Evolutionary conservation across 1,284 basidiomycete genomes (phyloP).

Genomic region (Sporisorium graminicola): DNA sequence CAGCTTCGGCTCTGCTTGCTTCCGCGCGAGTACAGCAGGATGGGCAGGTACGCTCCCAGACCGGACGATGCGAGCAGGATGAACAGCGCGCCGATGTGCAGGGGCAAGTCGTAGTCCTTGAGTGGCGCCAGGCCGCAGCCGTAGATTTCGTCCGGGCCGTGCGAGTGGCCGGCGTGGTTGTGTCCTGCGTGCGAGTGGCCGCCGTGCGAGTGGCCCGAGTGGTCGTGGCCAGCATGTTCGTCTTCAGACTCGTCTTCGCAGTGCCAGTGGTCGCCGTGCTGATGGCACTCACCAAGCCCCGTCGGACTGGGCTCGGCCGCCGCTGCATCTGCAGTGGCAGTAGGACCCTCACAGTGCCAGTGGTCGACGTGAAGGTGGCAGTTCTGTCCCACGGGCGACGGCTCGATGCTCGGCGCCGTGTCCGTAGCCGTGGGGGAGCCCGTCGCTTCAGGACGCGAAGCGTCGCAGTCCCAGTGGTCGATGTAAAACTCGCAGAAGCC

Average conservation of each 20-base stretch:
- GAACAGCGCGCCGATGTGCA: conserved; percentile 72
- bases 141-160: conserved; percentile 69
- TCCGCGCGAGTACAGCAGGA: conserved; percentile 64
- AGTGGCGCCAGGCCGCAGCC: conserved; percentile 66
- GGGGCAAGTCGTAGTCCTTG: conserved; percentile 69
- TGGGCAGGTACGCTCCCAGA: conserved; percentile 70
- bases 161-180: conserved; percentile 45
- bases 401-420: conserved; percentile 10
- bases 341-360: conserved; percentile 2
- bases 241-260: conserved; percentile 26
- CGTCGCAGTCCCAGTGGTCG: conserved; percentile 43
- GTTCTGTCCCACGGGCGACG: conserved; percentile 22
- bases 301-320: conserved; percentile 31
- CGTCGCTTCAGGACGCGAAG: conserved; percentile 11
- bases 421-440: neutral
- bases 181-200: conserved; percentile 38
- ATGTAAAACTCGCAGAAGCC: conserved; percentile 39
- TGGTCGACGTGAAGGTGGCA: conserved; percentile 32
- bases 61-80: conserved; percentile 70
- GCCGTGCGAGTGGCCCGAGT: conserved; percentile 18
- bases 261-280: conserved; percentile 52
- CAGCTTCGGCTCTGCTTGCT: conserved; percentile 6
- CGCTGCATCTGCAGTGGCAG: conserved; percentile 19
- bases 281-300: conserved; percentile 27
- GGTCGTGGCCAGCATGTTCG: conserved; percentile 11